Evolutionary conservation across 345 rosid genomes (phyloP), one percentile per base, ranked within the genome.

Genomic region (Acer negundo): DNA sequence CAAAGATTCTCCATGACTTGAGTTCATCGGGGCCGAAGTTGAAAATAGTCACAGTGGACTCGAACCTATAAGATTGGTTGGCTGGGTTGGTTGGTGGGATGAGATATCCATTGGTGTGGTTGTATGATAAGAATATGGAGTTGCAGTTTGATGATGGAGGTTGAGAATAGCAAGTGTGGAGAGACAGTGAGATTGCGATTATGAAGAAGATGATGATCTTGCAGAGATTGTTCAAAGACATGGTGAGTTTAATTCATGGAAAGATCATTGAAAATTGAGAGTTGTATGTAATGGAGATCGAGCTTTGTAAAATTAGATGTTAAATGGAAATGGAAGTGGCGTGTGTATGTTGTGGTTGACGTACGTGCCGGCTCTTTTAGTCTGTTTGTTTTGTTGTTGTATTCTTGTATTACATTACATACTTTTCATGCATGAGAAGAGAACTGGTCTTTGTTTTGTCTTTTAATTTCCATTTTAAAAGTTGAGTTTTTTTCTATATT

Each of bases 61-160:
- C 86, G 86, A 96, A 96, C 69, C 94, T 83, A 86, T 92, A 95
- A 12, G 99, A 85, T 83, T 95, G 99, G 86, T 86, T 80, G 31
- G 74, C 67, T 4, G 90, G 84, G 72, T 86, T 80, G 35, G 82
- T 85, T 17, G 98, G 99, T 47, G 83, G 83, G 26, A 95, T 82
- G 58, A 61, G 88, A 38, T 28, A 78, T 74, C 98, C 98, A 4
- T 22, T 62, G 1, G 62, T 67, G 84, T 89, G 84, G 19, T 81
- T 63, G 83, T 93, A 95, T 1, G 95, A 85, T 56, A 95, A 47
- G 84, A 85, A 95, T 3, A 95, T 73, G 44, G 95, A 98, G 77
- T 89, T 89, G 82, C 99, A 93, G 26, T 67, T 75, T 49, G 85
- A 75, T 17, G 78, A 82, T 4, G 78, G 77, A 51, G 72, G 31